These are phyloP conservation scores for Cladosporium oxysporum DNA, from an alignment of 2,329 filamentous ascomycete genomes.

Conservation along the genomic window DNA sequence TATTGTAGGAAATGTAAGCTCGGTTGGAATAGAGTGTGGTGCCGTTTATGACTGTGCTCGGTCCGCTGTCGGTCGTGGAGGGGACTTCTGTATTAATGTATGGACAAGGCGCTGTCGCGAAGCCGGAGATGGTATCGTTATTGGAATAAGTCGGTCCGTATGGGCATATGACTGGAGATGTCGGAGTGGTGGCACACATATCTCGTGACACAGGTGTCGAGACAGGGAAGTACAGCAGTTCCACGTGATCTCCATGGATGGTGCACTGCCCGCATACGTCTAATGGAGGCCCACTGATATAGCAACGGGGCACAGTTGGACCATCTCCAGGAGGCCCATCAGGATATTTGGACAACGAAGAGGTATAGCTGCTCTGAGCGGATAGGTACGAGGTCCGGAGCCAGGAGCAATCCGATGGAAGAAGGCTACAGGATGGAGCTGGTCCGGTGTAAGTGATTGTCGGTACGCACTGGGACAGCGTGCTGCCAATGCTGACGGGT, in stretches of 20 bases:
- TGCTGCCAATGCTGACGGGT: background rate
- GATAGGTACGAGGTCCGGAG: slow-evolving; percentile 9
- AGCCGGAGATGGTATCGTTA: background rate
- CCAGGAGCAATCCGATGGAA: slow-evolving; percentile 15
- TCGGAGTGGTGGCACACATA: slow-evolving; percentile 14
- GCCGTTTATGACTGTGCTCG: slow-evolving; percentile 12
- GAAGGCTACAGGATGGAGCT: slow-evolving; percentile 15
- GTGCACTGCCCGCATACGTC: slow-evolving; percentile 16
- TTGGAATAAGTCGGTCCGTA: slow-evolving; percentile 5
- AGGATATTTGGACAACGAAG: slow-evolving; percentile 4
- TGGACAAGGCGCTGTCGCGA: slow-evolving; percentile 9
- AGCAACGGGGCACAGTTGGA: slow-evolving; percentile 10
- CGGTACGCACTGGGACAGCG: background rate
- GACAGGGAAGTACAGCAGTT: slow-evolving; percentile 17
- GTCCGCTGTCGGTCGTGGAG: slow-evolving; percentile 12
- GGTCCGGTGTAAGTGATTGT: slow-evolving; percentile 14
- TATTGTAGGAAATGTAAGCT: slow-evolving; percentile 28
- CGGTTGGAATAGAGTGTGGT: slow-evolving; percentile 16
- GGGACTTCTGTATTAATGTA: slow-evolving; percentile 7
- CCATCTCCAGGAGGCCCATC: slow-evolving; percentile 13
- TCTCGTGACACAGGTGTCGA: slow-evolving; percentile 1
- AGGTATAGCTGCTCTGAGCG: slow-evolving; percentile 1
- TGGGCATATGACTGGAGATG: slow-evolving; percentile 16
- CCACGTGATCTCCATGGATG: slow-evolving; percentile 5
- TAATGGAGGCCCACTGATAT: background rate